Evolutionary conservation across 352 stramenopile species (phyloP), one percentile per base, ranked within the genome.

Genomic region (Hyaloperonospora brassicae): DNA sequence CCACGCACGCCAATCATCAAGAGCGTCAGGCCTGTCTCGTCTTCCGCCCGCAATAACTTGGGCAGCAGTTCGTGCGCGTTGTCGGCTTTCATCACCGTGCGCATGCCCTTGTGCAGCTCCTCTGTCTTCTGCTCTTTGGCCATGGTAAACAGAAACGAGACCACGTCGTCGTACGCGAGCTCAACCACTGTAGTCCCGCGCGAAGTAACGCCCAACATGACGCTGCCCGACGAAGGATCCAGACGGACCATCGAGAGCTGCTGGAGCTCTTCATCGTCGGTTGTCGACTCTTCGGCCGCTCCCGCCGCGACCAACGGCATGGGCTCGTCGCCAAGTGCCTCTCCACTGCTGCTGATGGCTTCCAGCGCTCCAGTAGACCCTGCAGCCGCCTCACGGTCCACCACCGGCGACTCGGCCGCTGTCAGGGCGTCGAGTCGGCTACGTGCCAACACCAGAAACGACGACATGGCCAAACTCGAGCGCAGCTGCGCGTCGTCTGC

Each of bases 1-100:
- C 75, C 70, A 40, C 80, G 79, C 27, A 92, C 80, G 30, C 68
- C 71, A 55, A 87, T 78, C 84, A 94, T 94, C 41, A 94, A 59
- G 48, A 92, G 59, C 36, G 84, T 92, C 35, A 94, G 69, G 0
- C 84, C 84, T n/a, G 77, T 76, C 12, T 91, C 81, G 44, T 93
- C 84, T 52, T 92, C 81, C 13, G 67, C 76, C 12, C 54, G 55
- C 3, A 88, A 64, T 1, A 87, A 60, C 27, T 68, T 69, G 8
- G 59, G 57, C 55, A 91, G 72, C 46, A 86, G 47, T 17, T 81
- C 66, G 2, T 66, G 59, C 1, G 68, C 64, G 38, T 76, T 87
- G 1, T 60, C 57, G 11, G 66, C 79, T 35, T 69, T 71, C 51
- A 77, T 68, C n/a, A 86, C 68, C 3, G 82, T 73, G 6, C 68